Percentiles rank a stretch among this genome's conserved stretches.
Evolutionary conservation across 1,284 basidiomycete species (phyloP).

Genomic region (Microbotryomycetes sp.): DNA sequence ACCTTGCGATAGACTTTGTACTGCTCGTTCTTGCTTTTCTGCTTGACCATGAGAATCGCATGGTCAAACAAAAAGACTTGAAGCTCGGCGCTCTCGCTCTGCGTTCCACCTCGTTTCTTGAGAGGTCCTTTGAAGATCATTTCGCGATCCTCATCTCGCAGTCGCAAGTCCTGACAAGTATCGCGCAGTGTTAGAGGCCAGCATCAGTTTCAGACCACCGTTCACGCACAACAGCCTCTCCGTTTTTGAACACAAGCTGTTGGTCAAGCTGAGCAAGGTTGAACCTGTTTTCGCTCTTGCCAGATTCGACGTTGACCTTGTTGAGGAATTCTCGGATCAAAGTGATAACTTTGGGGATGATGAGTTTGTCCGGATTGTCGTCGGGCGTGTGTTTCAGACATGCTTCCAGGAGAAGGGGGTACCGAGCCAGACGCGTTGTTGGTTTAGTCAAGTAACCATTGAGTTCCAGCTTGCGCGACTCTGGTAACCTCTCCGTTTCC

Average conservation of each 20-base stretch:
- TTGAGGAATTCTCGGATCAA: conserved; percentile 75
- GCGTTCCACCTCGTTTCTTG: conserved; percentile 73
- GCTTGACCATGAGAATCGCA: conserved; percentile 89
- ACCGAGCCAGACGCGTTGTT: conserved; percentile 90
- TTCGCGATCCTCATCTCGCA: conserved; percentile 81
- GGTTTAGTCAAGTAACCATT: conserved; percentile 99
- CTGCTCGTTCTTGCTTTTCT: conserved; percentile 81
- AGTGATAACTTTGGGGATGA: conserved; percentile 69
- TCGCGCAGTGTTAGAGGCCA: conserved; percentile 1
- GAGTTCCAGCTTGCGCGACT: conserved; percentile 91
- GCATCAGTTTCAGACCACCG: neutral
- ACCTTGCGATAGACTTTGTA: conserved; percentile 90
- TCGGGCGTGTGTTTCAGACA: conserved; percentile 89
- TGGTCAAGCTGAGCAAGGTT: conserved; percentile 83
- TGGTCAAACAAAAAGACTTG: conserved; percentile 96
- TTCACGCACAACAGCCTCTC: conserved; percentile 69
- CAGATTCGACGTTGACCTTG: conserved; percentile 85
- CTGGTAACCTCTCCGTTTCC: conserved; percentile 84
- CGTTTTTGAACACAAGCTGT: conserved; percentile 75
- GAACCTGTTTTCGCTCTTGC: conserved; percentile 87
- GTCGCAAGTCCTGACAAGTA: conserved; percentile 61
- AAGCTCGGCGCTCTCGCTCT: conserved; percentile 77
- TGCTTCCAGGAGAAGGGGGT: conserved; percentile 87
- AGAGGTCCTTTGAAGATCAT: conserved; percentile 89
- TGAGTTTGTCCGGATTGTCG: conserved; percentile 77